Conservation (phyloP, 108 stramenopile species). For the Cylindrotheca fusiformis region DNA sequence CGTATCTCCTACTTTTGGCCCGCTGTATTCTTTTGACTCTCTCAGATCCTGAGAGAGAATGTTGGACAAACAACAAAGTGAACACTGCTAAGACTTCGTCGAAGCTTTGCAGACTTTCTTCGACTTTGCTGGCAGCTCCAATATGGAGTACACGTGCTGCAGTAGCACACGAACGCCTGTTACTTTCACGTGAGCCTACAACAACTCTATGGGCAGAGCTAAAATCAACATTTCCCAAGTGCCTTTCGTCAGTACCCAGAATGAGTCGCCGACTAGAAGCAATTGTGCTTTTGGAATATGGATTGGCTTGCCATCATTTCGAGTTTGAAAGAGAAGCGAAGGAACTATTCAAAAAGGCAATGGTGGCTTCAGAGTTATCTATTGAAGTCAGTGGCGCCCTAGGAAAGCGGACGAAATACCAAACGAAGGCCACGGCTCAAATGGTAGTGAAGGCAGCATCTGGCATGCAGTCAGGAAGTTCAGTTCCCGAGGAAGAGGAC, state of each 20-base stretch:
- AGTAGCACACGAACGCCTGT: constrained; percentile 72
- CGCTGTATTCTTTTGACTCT: constrained; percentile 60
- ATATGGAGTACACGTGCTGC: constrained; percentile 68
- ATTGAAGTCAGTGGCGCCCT: constrained; percentile 83
- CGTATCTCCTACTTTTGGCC: constrained; percentile 71
- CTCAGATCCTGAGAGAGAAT: constrained; percentile 38
- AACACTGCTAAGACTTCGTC: neutral
- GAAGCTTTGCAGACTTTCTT: constrained; percentile 1
- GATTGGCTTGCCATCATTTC: constrained; percentile 89
- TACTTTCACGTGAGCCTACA: constrained; percentile 60
- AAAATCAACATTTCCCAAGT: constrained; percentile 17
- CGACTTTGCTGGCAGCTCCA: constrained; percentile 15
- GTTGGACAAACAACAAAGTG: constrained; percentile 7
- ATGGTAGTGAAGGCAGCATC: constrained; percentile 78
- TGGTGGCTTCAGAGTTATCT: constrained; percentile 52
- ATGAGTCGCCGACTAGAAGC: constrained; percentile 20
- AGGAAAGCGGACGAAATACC: constrained; percentile 91
- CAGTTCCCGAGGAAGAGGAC: constrained; percentile 1
- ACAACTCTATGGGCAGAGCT: constrained; percentile 59
- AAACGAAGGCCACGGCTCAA: constrained; percentile 79
- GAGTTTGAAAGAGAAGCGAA: constrained; percentile 50
- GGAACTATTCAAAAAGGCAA: constrained; percentile 53
- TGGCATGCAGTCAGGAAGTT: no score
- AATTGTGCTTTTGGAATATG: constrained; percentile 79
- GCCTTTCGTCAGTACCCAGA: constrained; percentile 7